Evolutionary conservation across 2,329 filamentous ascomycete species (phyloP).

Genomic region (Talaromyces sp.): DNA sequence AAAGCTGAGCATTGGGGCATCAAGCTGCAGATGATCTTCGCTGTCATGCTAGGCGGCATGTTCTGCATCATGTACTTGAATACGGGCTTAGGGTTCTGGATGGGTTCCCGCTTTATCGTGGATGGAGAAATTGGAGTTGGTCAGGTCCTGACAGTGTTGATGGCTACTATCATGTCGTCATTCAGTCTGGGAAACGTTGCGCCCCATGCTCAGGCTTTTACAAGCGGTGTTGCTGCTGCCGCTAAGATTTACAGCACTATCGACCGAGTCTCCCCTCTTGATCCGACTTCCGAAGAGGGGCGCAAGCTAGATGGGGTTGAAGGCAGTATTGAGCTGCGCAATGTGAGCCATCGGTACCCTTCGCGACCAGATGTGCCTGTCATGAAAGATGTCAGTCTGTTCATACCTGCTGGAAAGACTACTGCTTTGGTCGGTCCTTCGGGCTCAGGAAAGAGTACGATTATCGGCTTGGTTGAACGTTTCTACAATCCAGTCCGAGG

Average conservation of each 20-base stretch:
- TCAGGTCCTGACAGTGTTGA: slow-evolving; percentile 76
- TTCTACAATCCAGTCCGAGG: slow-evolving; percentile 91
- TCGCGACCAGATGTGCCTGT: slow-evolving; percentile 86
- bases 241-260: slow-evolving; percentile 93
- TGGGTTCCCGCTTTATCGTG: slow-evolving; percentile 72
- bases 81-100: slow-evolving; percentile 85
- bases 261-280: slow-evolving; percentile 78
- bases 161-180: slow-evolving; percentile 89
- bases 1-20: slow-evolving; percentile 73
- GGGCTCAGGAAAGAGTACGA: slow-evolving; percentile 90
- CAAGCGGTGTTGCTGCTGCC: slow-evolving; percentile 75
- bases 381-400: slow-evolving; percentile 76
- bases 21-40: slow-evolving; percentile 69
- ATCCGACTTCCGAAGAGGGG: slow-evolving; percentile 70
- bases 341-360: slow-evolving; percentile 91
- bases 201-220: slow-evolving; percentile 83
- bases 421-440: slow-evolving; percentile 92
- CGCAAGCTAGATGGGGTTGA: slow-evolving; percentile 67
- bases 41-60: slow-evolving; percentile 76
- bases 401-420: slow-evolving; percentile 82
- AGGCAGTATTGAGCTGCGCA: slow-evolving; percentile 74
- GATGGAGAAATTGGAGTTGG: slow-evolving; percentile 53
- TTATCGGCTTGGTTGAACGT: slow-evolving; percentile 86
- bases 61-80: slow-evolving; percentile 82
- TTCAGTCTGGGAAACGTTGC: slow-evolving; percentile 86